Percentiles rank a stretch among this genome's conserved stretches.
phyloP scores from a whole-genome alignment of 192 early-diverging fungal species.

The Rhizophagus sp. region DNA sequence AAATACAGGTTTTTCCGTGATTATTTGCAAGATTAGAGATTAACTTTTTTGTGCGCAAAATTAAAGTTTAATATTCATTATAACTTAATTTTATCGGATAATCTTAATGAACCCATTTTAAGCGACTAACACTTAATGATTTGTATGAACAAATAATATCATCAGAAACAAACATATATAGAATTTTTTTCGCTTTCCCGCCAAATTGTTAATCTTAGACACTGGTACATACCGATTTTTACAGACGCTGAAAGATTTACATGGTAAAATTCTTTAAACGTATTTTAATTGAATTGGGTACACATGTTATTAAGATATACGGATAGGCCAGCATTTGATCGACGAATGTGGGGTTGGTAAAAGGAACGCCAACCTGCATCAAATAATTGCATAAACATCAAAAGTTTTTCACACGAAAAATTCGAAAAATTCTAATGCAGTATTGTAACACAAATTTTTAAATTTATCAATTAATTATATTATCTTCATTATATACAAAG shows the following conservation, averaged over 20 bases:
- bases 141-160: too few species aligned
- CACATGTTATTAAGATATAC: background rate
- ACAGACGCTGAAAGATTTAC: too few species aligned
- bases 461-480: background rate
- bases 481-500: background rate
- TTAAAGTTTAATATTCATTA: background rate
- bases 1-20: background rate
- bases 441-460: background rate
- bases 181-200: too few species aligned
- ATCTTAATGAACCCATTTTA: background rate
- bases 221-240: too few species aligned
- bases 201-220: too few species aligned
- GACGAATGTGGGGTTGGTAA: background rate
- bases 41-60: background rate
- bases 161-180: too few species aligned
- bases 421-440: background rate
- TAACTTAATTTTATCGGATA: too few species aligned
- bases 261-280: too few species aligned
- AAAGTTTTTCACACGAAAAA: background rate
- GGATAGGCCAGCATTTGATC: background rate
- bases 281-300: too few species aligned
- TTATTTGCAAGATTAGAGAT: background rate
- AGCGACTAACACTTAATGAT: background rate
- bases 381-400: background rate
- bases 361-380: background rate